phyloP scores from a whole-genome alignment of 1,139 yeast species.

The Nadsonia commutata region DNA sequence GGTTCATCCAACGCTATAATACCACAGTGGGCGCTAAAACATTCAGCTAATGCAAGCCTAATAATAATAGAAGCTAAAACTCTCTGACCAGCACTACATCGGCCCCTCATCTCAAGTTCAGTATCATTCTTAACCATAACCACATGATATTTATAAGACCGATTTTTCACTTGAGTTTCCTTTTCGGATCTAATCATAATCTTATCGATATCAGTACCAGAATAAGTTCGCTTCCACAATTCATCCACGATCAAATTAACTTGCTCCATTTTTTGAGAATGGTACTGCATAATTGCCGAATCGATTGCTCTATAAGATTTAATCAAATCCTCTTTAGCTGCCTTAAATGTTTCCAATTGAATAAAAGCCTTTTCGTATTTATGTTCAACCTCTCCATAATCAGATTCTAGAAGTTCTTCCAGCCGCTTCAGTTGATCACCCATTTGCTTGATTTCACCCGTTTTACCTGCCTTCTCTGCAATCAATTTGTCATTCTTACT shows the following conservation, averaged over 20 bases:
- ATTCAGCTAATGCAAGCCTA: constrained; percentile 83
- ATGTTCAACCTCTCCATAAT: constrained; percentile 52
- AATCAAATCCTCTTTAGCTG: constrained; percentile 73
- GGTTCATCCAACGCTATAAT: constrained; percentile 96
- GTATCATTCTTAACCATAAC: constrained; percentile 89
- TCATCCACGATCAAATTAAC: constrained; percentile 80
- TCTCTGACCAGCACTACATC: constrained; percentile 97
- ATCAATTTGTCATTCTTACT: constrained; percentile 41
- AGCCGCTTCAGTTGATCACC: constrained; percentile 52
- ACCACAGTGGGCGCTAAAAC: constrained; percentile 92
- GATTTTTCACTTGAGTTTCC: constrained; percentile 35
- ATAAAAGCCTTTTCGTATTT: constrained; percentile 60
- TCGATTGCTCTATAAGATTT: constrained; percentile 80
- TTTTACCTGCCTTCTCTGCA: constrained; percentile 57
- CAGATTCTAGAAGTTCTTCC: constrained; percentile 45
- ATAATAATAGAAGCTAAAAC: constrained; percentile 87
- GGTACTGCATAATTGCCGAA: constrained; percentile 87
- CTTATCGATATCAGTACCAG: constrained; percentile 90
- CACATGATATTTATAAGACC: constrained; percentile 83
- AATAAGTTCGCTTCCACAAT: constrained; percentile 85
- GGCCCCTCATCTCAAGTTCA: constrained; percentile 93
- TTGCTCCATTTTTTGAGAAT: constrained; percentile 81
- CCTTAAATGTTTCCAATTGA: constrained; percentile 57
- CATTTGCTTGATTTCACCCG: constrained; percentile 78
- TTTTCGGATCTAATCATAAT: constrained; percentile 76